Evolutionary conservation across 2,329 filamentous ascomycete species (phyloP), one percentile per base, ranked within the genome.

Genomic region (Nannizzia gypsea): DNA sequence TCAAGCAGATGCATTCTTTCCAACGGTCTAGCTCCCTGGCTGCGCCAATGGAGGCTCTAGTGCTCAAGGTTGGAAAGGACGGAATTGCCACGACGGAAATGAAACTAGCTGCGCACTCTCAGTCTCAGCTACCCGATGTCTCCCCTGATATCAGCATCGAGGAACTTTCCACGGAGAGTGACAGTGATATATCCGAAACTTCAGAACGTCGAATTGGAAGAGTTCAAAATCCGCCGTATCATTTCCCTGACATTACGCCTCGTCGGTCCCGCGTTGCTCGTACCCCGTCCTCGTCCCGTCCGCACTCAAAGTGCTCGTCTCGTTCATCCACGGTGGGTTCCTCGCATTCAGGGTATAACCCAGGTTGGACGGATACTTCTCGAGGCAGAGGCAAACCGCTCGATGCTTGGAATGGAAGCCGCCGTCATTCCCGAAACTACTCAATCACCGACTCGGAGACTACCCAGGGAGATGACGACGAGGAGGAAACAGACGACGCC

Each of bases 1-100:
- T 73, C 15, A 75, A 75, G 50, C 65, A 72, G 48, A 69, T 71
- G 42, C 66, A 72, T 54, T 64, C 66, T 8, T 67, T 71, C 28
- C 60, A 67, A n/a, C 69, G 72, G 26, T 65, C 72, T 5, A 60
- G 66, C 22, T 68, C 71, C 6, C 52, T 73, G 26, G 68, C 72
- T 38, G 66, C 66, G 46, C 72, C 72, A 1, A 73, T 75, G 22
- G 71, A 71, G 36, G 76, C 75, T 5, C 67, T 79, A 17, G 70
- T 77, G 3, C 68, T 79, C 22, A 74, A 72, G n/a, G 77, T 79
- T 62, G 76, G 76, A 60, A 72, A 74, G 56, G 76, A 78, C 64
- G 77, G 77, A 13, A 69, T 76, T 59, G 77, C 77, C 28, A 78
- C 75, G 66, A 74, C 76, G 3, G 74, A 77, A 61, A 74, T 76